Percentiles rank a stretch among this genome's conserved stretches.
Evolutionary conservation across 2,329 filamentous ascomycete genomes (phyloP).

Genomic region (Rhytidhysteron rufulum): DNA sequence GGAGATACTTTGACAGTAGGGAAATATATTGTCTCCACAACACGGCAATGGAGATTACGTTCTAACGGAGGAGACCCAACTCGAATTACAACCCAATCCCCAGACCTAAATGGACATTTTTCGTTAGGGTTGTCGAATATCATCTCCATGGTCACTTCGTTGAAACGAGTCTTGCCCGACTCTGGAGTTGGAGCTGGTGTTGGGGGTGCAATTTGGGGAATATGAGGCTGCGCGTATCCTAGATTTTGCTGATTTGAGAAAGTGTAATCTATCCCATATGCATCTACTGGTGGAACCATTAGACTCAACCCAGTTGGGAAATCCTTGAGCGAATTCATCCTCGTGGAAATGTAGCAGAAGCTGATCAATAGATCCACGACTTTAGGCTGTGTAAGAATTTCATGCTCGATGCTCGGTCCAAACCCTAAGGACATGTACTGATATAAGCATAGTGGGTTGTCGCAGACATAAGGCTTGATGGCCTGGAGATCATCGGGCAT

Average conservation of each 20-base stretch:
- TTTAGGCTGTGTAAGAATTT: constrained; percentile 72
- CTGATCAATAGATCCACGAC: constrained; percentile 82
- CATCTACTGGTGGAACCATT: constrained; percentile 42
- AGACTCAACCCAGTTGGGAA: constrained; percentile 57
- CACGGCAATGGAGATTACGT: constrained; percentile 46
- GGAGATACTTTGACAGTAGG: constrained; percentile 36
- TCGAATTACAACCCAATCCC: constrained; percentile 52
- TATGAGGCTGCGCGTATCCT: not conserved
- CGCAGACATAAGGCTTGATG: constrained; percentile 73
- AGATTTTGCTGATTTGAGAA: not conserved
- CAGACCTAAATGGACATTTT: constrained; percentile 37
- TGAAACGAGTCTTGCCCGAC: constrained; percentile 22
- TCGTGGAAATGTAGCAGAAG: constrained; percentile 68
- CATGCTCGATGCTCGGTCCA: constrained; percentile 79
- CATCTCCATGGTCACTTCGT: constrained; percentile 40
- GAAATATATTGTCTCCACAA: constrained; percentile 43
- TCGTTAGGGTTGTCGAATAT: constrained; percentile 32
- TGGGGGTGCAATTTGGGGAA: constrained; percentile 2
- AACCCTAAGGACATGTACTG: constrained; percentile 87
- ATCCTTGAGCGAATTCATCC: constrained; percentile 41
- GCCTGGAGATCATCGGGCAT: constrained; percentile 63
- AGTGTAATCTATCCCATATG: constrained; percentile 11
- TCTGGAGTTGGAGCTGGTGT: constrained; percentile 1
- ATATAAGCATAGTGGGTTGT: constrained; percentile 70
- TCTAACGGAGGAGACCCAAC: constrained; percentile 11